Evolutionary conservation across 129 eudicot genomes (phyloP).

Genomic region (Solidago caesia): DNA sequence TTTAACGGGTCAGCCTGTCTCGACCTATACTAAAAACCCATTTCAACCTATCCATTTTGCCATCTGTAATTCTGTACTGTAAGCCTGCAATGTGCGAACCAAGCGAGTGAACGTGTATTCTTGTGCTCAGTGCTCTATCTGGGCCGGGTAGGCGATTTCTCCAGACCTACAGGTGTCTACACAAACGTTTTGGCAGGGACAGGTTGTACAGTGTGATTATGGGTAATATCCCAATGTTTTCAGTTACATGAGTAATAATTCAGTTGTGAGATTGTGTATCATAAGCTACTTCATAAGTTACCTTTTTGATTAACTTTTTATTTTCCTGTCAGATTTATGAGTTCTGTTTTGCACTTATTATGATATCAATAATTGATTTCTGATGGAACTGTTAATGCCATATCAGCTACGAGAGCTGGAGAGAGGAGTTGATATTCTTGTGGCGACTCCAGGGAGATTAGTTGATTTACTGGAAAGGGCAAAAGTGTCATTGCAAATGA

Average conservation of each 20-base stretch:
- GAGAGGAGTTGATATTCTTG: conserved; percentile 60
- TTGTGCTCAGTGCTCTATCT: conserved; percentile 3
- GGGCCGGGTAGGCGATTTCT: conserved; percentile 11
- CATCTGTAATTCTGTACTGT: not conserved
- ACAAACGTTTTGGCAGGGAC: conserved; percentile 6
- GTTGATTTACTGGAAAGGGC: conserved; percentile 56
- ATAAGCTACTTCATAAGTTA: not conserved
- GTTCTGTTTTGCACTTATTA: not conserved
- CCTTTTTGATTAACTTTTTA: not conserved
- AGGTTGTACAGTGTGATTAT: not conserved
- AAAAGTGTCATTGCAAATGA: conserved; percentile 41
- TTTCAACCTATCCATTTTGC: not conserved
- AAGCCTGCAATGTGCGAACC: not conserved
- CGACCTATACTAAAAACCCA: not conserved
- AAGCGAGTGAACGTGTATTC: conserved; percentile 1
- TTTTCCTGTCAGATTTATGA: not conserved
- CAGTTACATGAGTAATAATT: not conserved
- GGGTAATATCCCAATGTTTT: not conserved
- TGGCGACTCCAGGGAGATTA: conserved; percentile 64
- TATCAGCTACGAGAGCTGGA: conserved; percentile 36
- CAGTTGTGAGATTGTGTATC: not conserved
- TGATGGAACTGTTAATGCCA: conserved; percentile 8
- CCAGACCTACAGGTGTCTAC: not conserved
- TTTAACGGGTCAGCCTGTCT: not conserved
- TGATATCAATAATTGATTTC: not conserved